Conservation (phyloP, 2,329 filamentous ascomycete genomes). For the Pseudomassariella vexata region DNA sequence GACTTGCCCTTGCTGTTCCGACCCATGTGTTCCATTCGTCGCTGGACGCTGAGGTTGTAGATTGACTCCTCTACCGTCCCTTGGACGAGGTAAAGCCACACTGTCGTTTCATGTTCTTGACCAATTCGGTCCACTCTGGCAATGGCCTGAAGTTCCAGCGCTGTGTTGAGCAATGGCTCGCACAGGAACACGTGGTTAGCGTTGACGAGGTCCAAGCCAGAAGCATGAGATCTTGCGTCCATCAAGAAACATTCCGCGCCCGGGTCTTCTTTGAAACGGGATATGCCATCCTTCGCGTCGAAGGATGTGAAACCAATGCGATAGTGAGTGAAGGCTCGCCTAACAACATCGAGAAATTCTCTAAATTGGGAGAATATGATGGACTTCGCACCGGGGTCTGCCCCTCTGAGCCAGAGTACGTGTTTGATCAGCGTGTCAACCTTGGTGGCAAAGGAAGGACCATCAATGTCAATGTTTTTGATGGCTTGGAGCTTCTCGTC, state of each 20-base stretch:
- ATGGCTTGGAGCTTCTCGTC: constrained; percentile 70
- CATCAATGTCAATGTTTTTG: constrained; percentile 69
- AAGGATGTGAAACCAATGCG: constrained; percentile 71
- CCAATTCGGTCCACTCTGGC: constrained; percentile 93
- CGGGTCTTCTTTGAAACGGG: constrained; percentile 71
- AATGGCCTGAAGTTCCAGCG: constrained; percentile 90
- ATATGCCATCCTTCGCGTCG: constrained; percentile 61
- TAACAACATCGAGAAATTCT: constrained; percentile 66
- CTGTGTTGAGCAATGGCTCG: constrained; percentile 89
- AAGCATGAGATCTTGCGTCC: constrained; percentile 82
- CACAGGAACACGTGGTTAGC: constrained; percentile 93
- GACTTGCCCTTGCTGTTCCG: constrained; percentile 31
- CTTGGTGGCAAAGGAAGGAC: constrained; percentile 79
- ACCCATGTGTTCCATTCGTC: constrained; percentile 73
- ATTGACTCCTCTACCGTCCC: constrained; percentile 91
- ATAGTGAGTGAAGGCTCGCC: constrained; percentile 62
- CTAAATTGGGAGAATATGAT: constrained; percentile 82
- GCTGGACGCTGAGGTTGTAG: constrained; percentile 75
- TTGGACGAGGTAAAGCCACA: constrained; percentile 91
- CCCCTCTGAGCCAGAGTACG: constrained; percentile 75
- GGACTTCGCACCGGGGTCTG: constrained; percentile 82
- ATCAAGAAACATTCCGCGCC: constrained; percentile 76
- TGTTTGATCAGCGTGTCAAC: constrained; percentile 80
- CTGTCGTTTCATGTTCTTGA: constrained; percentile 79
- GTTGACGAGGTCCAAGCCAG: constrained; percentile 85